These are phyloP conservation scores for Calonectria pteridis DNA, from an alignment of 2,329 filamentous ascomycete species.

Conservation along the genomic window DNA sequence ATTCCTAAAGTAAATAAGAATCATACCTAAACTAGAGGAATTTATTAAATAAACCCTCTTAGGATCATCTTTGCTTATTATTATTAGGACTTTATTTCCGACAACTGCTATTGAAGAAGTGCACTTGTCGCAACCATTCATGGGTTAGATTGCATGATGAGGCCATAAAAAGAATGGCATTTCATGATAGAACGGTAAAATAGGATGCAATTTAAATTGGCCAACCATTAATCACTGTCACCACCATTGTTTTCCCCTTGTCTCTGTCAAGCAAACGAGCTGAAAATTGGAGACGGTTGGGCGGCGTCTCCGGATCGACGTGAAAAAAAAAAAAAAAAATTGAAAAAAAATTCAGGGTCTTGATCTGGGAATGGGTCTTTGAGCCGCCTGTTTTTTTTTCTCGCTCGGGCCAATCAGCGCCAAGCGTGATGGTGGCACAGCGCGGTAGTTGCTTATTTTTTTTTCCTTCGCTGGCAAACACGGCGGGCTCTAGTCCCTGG, in stretches of 20 bases:
- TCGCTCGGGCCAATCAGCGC: not conserved
- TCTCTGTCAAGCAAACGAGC: not conserved
- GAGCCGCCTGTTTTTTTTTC: not conserved
- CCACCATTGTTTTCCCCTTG: not conserved
- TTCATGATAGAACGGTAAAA: not conserved
- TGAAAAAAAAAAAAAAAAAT: not conserved
- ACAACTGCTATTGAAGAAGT: not conserved
- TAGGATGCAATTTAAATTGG: not conserved
- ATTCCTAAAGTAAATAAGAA: not conserved
- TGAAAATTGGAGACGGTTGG: not conserved
- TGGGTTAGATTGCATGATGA: not conserved
- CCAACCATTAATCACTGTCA: not conserved
- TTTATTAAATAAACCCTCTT: not conserved
- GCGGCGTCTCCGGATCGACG: constrained; percentile 8
- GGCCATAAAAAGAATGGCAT: not conserved
- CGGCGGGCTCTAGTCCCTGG: constrained; percentile 4
- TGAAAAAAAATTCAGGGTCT: not conserved
- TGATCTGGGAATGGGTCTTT: not conserved
- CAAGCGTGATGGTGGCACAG: not conserved
- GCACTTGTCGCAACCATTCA: not conserved
- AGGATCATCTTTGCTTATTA: not conserved
- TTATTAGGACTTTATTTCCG: not conserved
- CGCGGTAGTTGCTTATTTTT: not conserved
- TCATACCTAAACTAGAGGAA: not conserved
- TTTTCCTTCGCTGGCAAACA: not conserved